phyloP scores from a whole-genome alignment of 2,329 filamentous ascomycete species.

The Aspergillus candidus region DNA sequence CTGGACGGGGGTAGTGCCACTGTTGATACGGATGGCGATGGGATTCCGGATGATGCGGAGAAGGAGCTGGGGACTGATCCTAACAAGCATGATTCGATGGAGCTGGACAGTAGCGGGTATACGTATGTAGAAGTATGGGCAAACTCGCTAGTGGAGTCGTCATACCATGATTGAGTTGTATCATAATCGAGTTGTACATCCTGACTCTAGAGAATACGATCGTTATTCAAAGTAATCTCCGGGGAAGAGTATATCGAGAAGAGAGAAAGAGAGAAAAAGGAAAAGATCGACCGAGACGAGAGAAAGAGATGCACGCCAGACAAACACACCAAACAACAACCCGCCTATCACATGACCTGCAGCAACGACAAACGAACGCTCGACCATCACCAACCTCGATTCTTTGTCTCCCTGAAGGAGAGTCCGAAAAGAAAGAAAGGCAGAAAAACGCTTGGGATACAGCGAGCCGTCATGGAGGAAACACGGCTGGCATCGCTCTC shows the following conservation, averaged over 20 bases:
- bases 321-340: too few species aligned
- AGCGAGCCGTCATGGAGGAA: slow-evolving; percentile 23
- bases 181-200: background rate
- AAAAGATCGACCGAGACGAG: too few species aligned
- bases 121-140: slow-evolving; percentile 14
- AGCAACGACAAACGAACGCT: too few species aligned
- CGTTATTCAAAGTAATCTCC: background rate
- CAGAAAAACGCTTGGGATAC: too few species aligned
- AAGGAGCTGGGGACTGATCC: slow-evolving; percentile 11
- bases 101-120: slow-evolving; percentile 11
- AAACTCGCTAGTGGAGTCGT: slow-evolving; percentile 12
- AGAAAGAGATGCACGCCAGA: too few species aligned
- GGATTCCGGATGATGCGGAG: slow-evolving; percentile 13
- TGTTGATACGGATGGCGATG: slow-evolving; percentile 13
- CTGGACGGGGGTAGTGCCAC: slow-evolving; percentile 7
- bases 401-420: too few species aligned
- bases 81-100: slow-evolving; percentile 11
- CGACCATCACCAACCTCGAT: too few species aligned
- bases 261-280: too few species aligned
- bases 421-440: too few species aligned
- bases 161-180: slow-evolving; percentile 3
- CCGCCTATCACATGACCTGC: too few species aligned
- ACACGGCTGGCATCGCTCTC: slow-evolving; percentile 77
- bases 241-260: too few species aligned
- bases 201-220: background rate